These are phyloP conservation scores for Ramalina peruviana DNA, from an alignment of 495 filamentous ascomycete genomes.

Conservation along the genomic window DNA sequence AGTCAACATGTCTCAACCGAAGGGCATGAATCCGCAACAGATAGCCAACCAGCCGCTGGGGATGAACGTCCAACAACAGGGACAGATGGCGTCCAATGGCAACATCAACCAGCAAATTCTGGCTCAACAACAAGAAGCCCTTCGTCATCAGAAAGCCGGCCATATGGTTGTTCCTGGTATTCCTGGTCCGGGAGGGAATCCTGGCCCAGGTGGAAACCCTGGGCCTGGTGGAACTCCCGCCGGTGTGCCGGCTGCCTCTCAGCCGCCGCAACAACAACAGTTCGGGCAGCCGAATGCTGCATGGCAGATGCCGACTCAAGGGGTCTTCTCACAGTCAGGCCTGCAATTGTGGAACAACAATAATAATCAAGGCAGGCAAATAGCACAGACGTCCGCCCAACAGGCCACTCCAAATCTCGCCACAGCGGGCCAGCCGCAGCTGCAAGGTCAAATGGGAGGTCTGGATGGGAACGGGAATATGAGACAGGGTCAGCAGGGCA, in stretches of 20 bases:
- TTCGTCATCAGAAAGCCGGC: conserved; percentile 49
- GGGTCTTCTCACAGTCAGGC: conserved; percentile 29
- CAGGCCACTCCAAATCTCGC: conserved; percentile 7
- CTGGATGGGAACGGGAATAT: conserved; percentile 17
- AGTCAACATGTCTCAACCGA: neutral
- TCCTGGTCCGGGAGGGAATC: conserved; percentile 20
- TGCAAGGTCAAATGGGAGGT: conserved; percentile 33
- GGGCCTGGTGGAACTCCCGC: conserved; percentile 22
- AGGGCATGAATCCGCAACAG: neutral
- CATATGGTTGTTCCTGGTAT: conserved; percentile 52
- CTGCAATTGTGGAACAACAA: conserved; percentile 23
- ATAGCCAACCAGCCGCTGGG: neutral
- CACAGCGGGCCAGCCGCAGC: conserved; percentile 26
- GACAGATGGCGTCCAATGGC: neutral
- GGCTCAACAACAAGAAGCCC: conserved; percentile 47
- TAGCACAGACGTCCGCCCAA: conserved; percentile 27
- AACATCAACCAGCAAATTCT: conserved; percentile 20
- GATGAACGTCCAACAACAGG: neutral
- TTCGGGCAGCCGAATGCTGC: conserved; percentile 26
- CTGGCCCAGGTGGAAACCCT: conserved; percentile 21
- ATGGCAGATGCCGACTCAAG: conserved; percentile 23
- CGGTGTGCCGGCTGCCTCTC: conserved; percentile 21
- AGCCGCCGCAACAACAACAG: conserved; percentile 19
- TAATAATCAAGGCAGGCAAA: conserved; percentile 21
- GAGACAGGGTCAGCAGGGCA: conserved; percentile 5